Percentiles rank a stretch among this genome's conserved stretches.
These are phyloP conservation scores for Mycena latifolia DNA, from an alignment of 768 basidiomycete genomes.

Conservation along the genomic window DNA sequence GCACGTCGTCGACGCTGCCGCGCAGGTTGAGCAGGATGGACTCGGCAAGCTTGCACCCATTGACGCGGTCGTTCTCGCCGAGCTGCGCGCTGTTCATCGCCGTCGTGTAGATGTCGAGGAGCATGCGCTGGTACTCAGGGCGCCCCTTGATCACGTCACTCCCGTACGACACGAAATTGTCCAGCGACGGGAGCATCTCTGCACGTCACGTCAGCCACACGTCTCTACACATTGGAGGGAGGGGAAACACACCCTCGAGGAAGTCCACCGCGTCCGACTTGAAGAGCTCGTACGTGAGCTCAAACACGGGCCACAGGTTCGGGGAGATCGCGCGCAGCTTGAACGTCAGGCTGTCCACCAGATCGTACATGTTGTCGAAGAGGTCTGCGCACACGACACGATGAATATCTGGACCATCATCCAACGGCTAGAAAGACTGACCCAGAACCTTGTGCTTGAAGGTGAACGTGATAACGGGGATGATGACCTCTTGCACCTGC, in stretches of 20 bases:
- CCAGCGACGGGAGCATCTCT: slow-evolving; percentile 91
- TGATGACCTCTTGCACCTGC: slow-evolving; percentile 85
- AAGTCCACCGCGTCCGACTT: slow-evolving; percentile 88
- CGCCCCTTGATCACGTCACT: slow-evolving; percentile 79
- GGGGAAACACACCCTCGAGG: slow-evolving; percentile 73
- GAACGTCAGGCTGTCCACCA: slow-evolving; percentile 89
- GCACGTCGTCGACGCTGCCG: slow-evolving; percentile 83
- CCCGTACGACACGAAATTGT: slow-evolving; percentile 92
- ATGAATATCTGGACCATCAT: background rate
- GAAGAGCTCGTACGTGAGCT: slow-evolving; percentile 85
- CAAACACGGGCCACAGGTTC: slow-evolving; percentile 90
- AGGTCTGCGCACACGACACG: slow-evolving; percentile 64
- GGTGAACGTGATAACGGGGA: slow-evolving; percentile 83
- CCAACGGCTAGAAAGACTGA: slow-evolving; percentile 56
- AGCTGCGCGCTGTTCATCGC: slow-evolving; percentile 76
- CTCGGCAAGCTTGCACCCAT: slow-evolving; percentile 89
- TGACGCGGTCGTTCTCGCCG: slow-evolving; percentile 87
- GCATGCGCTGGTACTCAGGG: slow-evolving; percentile 82
- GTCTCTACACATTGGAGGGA: background rate
- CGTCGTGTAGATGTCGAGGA: slow-evolving; percentile 86
- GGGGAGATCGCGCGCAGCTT: slow-evolving; percentile 81
- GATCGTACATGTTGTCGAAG: slow-evolving; percentile 88
- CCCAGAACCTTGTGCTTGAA: slow-evolving; percentile 84
- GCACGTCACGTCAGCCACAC: background rate
- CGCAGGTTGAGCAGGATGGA: slow-evolving; percentile 84